Percentiles rank a stretch among this genome's conserved stretches.
Conservation (phyloP, 768 basidiomycete genomes). For the Boletellus emodensis region DNA sequence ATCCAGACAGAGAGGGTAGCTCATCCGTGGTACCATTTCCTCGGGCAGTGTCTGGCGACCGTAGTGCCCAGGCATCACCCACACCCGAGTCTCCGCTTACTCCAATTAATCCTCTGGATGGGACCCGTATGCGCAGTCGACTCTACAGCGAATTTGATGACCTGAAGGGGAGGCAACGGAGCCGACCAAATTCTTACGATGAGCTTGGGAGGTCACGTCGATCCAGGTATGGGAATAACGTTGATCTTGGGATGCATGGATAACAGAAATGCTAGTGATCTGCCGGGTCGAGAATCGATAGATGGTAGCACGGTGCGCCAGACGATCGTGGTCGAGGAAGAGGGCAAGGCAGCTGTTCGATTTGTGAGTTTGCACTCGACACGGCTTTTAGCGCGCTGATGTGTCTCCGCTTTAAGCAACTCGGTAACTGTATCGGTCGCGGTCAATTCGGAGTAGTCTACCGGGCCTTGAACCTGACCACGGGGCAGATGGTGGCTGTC, state of each 20-base stretch:
- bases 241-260: slow-evolving; percentile 52
- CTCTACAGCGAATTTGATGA: slow-evolving; percentile 76
- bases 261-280: slow-evolving; percentile 62
- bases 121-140: slow-evolving; percentile 48
- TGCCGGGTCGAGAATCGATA: slow-evolving; percentile 55
- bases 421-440: slow-evolving; percentile 94
- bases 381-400: slow-evolving; percentile 9
- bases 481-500: slow-evolving; percentile 98
- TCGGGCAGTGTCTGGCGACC: slow-evolving; percentile 52
- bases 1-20: slow-evolving; percentile 31
- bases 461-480: slow-evolving; percentile 88
- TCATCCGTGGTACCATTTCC: slow-evolving; percentile 63
- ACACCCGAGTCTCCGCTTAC: slow-evolving; percentile 34
- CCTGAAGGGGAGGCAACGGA: slow-evolving; percentile 44
- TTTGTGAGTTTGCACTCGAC: slow-evolving; percentile 56
- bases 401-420: slow-evolving; percentile 57
- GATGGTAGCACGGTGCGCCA: slow-evolving; percentile 63
- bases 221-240: slow-evolving; percentile 72
- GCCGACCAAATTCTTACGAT: slow-evolving; percentile 65
- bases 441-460: slow-evolving; percentile 98
- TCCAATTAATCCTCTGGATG: slow-evolving; percentile 24
- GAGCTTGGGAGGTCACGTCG: slow-evolving; percentile 55
- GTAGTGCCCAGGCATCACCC: slow-evolving; percentile 32
- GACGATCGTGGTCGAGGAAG: slow-evolving; percentile 73
- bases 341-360: slow-evolving; percentile 73